Percentiles rank a stretch among this genome's conserved stretches.
These are phyloP conservation scores for Gaertneriomyces sp. DNA, from an alignment of 192 early-diverging fungal species.

Conservation along the genomic window DNA sequence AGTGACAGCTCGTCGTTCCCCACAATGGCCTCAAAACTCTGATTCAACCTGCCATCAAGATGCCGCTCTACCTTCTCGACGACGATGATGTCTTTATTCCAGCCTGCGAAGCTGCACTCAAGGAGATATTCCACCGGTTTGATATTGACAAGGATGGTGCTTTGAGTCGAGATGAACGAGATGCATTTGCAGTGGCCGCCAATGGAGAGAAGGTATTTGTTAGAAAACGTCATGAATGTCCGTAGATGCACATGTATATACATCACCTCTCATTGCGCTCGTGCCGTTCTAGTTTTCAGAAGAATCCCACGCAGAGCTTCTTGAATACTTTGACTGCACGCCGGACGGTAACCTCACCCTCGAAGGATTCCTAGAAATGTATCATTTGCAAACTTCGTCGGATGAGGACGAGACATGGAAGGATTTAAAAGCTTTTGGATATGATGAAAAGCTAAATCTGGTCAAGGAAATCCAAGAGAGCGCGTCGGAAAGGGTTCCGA, in stretches of 20 bases:
- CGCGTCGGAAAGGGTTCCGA: no score
- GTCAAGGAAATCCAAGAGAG: no score
- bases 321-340: constrained; percentile 62
- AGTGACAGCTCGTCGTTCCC: no score
- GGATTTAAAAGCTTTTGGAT: constrained; percentile 67
- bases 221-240: not conserved
- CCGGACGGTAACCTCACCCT: constrained; percentile 58
- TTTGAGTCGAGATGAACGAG: constrained; percentile 50
- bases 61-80: constrained; percentile 22
- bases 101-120: constrained; percentile 46
- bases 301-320: constrained; percentile 55
- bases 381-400: constrained; percentile 20
- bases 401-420: constrained; percentile 69
- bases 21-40: no score
- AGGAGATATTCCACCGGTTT: constrained; percentile 62
- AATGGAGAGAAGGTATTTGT: constrained; percentile 55
- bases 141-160: constrained; percentile 58
- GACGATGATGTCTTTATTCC: constrained; percentile 50
- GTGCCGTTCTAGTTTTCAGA: constrained; percentile 33
- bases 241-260: not conserved
- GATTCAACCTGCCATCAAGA: no score
- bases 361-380: constrained; percentile 79
- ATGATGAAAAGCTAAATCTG: constrained; percentile 56
- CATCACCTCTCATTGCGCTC: not conserved
- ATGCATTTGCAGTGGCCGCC: constrained; percentile 54